These are phyloP conservation scores for Hansenula lynferdii DNA, from an alignment of 1,139 yeast genomes.

Conservation along the genomic window DNA sequence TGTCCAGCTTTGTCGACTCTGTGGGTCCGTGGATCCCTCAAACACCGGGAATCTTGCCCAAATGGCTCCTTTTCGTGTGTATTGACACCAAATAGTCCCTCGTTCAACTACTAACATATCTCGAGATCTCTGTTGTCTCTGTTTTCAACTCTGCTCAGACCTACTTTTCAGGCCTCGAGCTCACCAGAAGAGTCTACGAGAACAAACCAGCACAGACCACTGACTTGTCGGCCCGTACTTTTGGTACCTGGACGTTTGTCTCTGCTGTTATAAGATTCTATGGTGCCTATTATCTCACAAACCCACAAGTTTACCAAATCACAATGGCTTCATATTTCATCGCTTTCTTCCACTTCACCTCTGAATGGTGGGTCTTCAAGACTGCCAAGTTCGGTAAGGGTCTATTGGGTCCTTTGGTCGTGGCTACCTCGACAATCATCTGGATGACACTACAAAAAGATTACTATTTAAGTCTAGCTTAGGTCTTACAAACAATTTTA, in stretches of 20 bases:
- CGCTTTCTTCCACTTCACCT: slow-evolving; percentile 78
- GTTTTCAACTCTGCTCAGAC: slow-evolving; percentile 87
- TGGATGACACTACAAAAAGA: slow-evolving; percentile 62
- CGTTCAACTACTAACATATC: background rate
- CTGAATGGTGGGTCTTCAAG: slow-evolving; percentile 76
- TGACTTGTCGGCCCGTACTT: slow-evolving; percentile 82
- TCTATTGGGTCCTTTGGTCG: slow-evolving; percentile 79
- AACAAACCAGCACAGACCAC: slow-evolving; percentile 65
- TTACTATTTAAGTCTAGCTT: slow-evolving; percentile 35
- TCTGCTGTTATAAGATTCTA: slow-evolving; percentile 81
- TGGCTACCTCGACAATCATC: slow-evolving; percentile 47
- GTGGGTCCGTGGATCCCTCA: slow-evolving; percentile 32
- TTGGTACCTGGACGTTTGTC: slow-evolving; percentile 96
- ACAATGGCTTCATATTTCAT: slow-evolving; percentile 79
- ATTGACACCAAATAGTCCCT: background rate
- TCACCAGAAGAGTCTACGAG: slow-evolving; percentile 79
- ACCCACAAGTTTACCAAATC: slow-evolving; percentile 69
- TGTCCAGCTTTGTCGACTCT: slow-evolving; percentile 7
- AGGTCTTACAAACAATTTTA: background rate
- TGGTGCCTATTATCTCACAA: slow-evolving; percentile 73
- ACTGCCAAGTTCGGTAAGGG: slow-evolving; percentile 88
- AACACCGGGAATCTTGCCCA: slow-evolving; percentile 51
- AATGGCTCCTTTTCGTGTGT: slow-evolving; percentile 53
- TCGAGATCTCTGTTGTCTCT: slow-evolving; percentile 72
- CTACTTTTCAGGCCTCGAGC: slow-evolving; percentile 64